Evolutionary conservation across 108 stramenopile species (phyloP).

Genomic region (Skeletonema marinoi): DNA sequence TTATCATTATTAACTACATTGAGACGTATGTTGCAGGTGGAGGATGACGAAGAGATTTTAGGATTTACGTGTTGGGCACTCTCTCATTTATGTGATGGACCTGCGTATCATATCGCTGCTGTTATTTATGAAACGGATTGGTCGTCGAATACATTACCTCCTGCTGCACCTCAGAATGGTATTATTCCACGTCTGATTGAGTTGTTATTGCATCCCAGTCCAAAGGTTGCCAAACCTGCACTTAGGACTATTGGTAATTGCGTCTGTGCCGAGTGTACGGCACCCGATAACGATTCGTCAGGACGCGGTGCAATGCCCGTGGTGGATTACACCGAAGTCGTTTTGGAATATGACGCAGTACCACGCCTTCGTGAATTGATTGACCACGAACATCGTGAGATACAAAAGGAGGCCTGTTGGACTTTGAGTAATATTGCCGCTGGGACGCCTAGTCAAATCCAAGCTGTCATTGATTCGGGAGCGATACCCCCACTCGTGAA

Average conservation of each 20-base stretch:
- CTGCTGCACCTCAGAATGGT: slow-evolving; percentile 51
- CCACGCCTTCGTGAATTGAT: slow-evolving; percentile 85
- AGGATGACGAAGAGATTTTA: slow-evolving; percentile 87
- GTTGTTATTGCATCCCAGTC: slow-evolving; percentile 81
- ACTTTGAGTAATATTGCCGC: slow-evolving; percentile 97
- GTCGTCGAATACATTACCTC: not conserved
- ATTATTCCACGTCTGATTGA: slow-evolving; percentile 94
- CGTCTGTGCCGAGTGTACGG: slow-evolving; percentile 94
- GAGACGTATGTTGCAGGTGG: slow-evolving; percentile 71
- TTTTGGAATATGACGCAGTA: slow-evolving; percentile 92
- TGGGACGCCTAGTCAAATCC: slow-evolving; percentile 95
- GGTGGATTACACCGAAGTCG: slow-evolving; percentile 93
- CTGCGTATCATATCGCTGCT: slow-evolving; percentile 89
- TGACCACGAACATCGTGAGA: slow-evolving; percentile 91
- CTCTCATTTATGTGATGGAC: slow-evolving; percentile 94
- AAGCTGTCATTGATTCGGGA: slow-evolving; percentile 95
- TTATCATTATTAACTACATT: slow-evolving; percentile 78
- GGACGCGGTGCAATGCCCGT: slow-evolving; percentile 40
- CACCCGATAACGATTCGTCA: slow-evolving; percentile 42
- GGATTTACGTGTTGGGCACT: slow-evolving; percentile 96
- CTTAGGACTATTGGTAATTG: slow-evolving; percentile 96
- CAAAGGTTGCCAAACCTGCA: slow-evolving; percentile 95
- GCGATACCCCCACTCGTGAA: slow-evolving; percentile 89
- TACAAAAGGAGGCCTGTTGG: slow-evolving; percentile 98
- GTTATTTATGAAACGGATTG: slow-evolving; percentile 70